Evolutionary conservation across 345 rosid species (phyloP).

Genomic region (Jatropha curcas): DNA sequence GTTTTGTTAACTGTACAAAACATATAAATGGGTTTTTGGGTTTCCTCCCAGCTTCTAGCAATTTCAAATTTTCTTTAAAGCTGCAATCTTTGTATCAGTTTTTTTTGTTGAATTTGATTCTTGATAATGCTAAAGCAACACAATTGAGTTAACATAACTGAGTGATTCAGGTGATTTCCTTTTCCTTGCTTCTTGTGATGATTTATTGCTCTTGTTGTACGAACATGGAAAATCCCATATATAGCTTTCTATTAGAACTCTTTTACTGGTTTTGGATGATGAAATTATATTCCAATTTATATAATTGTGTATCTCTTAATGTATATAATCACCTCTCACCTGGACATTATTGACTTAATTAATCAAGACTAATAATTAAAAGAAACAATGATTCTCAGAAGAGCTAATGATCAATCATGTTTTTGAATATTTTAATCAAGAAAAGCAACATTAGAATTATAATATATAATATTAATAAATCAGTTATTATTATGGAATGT

Average conservation of each 20-base stretch:
- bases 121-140: not conserved
- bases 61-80: not conserved
- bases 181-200: not conserved
- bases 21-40: too few species aligned
- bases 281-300: not conserved
- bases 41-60: too few species aligned
- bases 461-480: not conserved
- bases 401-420: not conserved
- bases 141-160: not conserved
- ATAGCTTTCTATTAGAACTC: not conserved
- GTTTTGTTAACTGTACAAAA: not conserved
- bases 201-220: conserved; percentile 3
- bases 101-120: not conserved
- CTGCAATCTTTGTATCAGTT: not conserved
- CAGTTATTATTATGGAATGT: not conserved
- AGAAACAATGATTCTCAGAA: not conserved
- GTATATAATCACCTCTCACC: too few species aligned
- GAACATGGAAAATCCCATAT: not conserved
- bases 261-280: not conserved
- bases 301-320: too few species aligned
- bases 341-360: not conserved
- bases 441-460: not conserved
- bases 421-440: conserved; percentile 1
- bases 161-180: not conserved
- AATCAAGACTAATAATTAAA: not conserved